Base-by-base conservation (phyloP, 2,329 filamentous ascomycete genomes). In the Rhexocercosporidium sp. region DNA sequence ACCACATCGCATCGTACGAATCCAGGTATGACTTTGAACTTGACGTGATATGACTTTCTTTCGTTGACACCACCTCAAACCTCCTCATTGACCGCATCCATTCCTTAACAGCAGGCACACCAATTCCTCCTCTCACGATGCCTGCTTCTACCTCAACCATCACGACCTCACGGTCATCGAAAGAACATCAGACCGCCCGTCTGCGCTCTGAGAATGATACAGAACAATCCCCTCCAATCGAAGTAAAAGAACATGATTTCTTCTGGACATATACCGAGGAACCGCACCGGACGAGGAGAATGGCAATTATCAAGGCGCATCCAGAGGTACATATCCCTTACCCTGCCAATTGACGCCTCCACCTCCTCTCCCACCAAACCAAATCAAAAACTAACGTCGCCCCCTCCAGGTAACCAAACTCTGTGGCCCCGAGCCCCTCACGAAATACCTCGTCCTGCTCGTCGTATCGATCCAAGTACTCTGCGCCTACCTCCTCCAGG, bases 201-300 rank as follows among this genome's bases (percentile, higher is more conserved):
- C 53, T 69, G n/a, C 54, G 67, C 66, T 59, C 57, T 51, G 64
- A 57, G 61, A 68, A 66, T 47, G 57, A 44, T 54, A 46, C 25
- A 39, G 62, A 14, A 51, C 67, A 46, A 31, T 8, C 37, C 22
- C 34, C 34, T 27, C 69, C 69, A 20, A 65, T 68, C 49, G 72
- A 75, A 22, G 67, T 72, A 20, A 74, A 77, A 44, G 73, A 77
- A 46, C 72, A 78, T 71, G 75, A 78, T 79, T 98, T 98, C 85
- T 97, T 97, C 83, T 98, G 96, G 96, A 97, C 96, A 47, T 98
- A 99, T 78, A 97, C 96, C 11, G 96, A 99, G 80, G 96, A 99
- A 81, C 96, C 96, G 69, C 96, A 99, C 81, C 89, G 94, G 73
- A 96, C 95, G 37, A 86, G 96, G 74, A 88, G 96, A 66, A 88